These are phyloP conservation scores for Waitea zeae DNA, from an alignment of 1,284 basidiomycete genomes.

Conservation along the genomic window DNA sequence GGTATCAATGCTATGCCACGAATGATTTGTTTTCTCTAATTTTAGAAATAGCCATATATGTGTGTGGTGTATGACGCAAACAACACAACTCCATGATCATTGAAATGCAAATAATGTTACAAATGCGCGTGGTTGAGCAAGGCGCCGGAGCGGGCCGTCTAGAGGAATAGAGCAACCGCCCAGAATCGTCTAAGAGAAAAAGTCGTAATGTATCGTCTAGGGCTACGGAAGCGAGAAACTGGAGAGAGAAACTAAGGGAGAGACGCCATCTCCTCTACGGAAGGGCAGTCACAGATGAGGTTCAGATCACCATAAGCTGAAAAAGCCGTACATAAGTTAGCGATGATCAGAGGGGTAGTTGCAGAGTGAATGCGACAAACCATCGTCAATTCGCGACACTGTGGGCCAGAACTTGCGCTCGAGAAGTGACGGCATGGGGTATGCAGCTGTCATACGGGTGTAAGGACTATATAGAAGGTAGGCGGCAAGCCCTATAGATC, in stretches of 20 bases:
- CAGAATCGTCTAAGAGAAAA: no score
- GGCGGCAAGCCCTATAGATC: no score
- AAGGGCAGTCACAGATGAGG: conserved; percentile 76
- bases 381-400: conserved; percentile 82
- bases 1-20: no score
- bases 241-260: no score
- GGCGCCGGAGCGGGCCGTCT: conserved; percentile 19
- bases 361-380: conserved; percentile 24
- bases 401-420: conserved; percentile 92
- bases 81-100: no score
- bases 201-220: conserved; percentile 10
- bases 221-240: background rate
- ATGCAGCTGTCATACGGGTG: conserved; percentile 71
- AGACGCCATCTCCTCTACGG: conserved; percentile 58
- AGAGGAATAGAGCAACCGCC: conserved; percentile 28
- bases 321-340: conserved; percentile 4
- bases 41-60: no score
- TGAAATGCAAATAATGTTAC: conserved; percentile 10
- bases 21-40: no score
- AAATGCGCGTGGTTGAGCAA: conserved; percentile 19
- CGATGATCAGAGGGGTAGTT: no score
- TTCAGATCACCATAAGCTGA: conserved; percentile 71
- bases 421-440: conserved; percentile 62
- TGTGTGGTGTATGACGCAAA: no score
- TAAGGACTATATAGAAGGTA: conserved; percentile 43